Base-by-base conservation (phyloP, 257 asterid genomes). In the Solanum sejunctum region DNA sequence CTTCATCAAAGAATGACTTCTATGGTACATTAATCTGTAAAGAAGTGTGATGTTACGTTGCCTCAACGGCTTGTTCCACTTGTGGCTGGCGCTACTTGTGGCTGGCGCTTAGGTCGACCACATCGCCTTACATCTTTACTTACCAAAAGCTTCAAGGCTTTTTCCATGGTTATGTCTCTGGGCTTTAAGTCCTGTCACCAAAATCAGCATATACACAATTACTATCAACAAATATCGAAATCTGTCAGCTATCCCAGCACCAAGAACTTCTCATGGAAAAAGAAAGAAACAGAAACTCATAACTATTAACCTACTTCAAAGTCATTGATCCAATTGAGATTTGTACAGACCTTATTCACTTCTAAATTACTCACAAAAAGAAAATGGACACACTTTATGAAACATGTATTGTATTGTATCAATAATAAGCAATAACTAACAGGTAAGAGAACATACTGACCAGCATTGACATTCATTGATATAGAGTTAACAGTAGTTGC, bases 81-180 rank as follows among this genome's bases (percentile, higher is more conserved):
- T 47, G 84, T 58, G 49, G 67, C 26, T 77, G 82, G 71, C 81
- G 82, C 84, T 91, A 83, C 87, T 80, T 47, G 84, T 58, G 49
- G 67, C 26, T 77, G 82, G 71, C 81, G 82, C 84, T 91, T 91
- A 11, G 99, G 99, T 84, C 98, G 89, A 55, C 99, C 97, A 84
- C 85, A 78, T 84, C 85, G 89, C 88, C 83, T 92, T 32, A 92
- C 97, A 77, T 89, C 91, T 82, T 91, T 89, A 89, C 97, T 86
- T 47, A 83, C 49, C 71, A 95, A 90, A 51, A 94, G 91, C 90
- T 90, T 69, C 90, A 94, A 51, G 51, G 96, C 98, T 87, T 89
- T 92, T 92, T 93, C 98, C 72, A 95, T 45, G 32, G 89, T 91
- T 80, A 95, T 85, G n/a, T 93, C 95, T 9, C 10, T 78, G 17